Base-by-base conservation (phyloP, 257 asterid genomes). In the Jacaranda copaia region DNA sequence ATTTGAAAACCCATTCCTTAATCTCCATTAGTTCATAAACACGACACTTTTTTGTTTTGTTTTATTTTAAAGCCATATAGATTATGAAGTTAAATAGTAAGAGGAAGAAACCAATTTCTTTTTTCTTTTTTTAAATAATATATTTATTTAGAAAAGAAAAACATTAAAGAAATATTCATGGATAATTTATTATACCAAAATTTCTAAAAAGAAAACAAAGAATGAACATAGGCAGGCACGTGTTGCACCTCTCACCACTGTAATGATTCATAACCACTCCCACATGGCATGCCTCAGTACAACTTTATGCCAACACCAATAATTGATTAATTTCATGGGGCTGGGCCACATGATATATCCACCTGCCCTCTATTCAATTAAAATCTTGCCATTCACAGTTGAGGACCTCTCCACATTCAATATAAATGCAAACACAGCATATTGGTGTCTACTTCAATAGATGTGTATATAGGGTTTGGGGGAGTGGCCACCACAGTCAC, bases 201-300 rank as follows among this genome's bases (percentile, higher is more conserved):
- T 13, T 12, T 14, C 5, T 6, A 12, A 36, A 53, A 9, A 14
- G 5, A 51, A 69, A 49, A 20, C 5, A 13, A 40, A 57, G 36
- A 18, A 57, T 55, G 60, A 55, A 55, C n/a, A 55, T 55, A 15
- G 6, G 0, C 46, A 4, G 46, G 60, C 19, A 55, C 6, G 14
- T 19, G 8, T 60, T 61, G 78, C 66, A 42, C 51, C 56, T 13
- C 49, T 56, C 46, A 15, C 15, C 20, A 51, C 40, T 40, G 61
- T 57, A 62, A 82, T 86, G 80, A 86, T 83, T 74, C 18, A 52
- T 74, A 83, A 72, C 86, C 64, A 73, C 85, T 67, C 77, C 61
- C 88, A 84, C 91, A 82, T 87, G 91, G 65, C 85, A 84, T 86
- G 88, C 87, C 81, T 80, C 49, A 59, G 55, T 57, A 39, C 80